phyloP scores from a whole-genome alignment of 768 basidiomycete genomes.

The Mycena olivaceomarginata region DNA sequence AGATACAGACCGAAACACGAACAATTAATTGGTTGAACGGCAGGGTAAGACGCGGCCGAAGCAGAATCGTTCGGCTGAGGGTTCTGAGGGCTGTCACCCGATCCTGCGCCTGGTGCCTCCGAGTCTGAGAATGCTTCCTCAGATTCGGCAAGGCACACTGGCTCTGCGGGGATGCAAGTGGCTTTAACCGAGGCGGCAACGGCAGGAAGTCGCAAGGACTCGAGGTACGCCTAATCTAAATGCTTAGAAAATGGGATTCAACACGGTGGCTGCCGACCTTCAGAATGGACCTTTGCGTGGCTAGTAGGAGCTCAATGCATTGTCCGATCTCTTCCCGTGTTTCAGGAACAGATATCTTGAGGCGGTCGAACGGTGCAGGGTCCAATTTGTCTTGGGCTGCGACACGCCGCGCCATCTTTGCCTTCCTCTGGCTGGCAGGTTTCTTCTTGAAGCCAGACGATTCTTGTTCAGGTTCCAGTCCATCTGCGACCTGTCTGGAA shows the following conservation, averaged over 20 bases:
- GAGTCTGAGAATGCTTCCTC: neutral
- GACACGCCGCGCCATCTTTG: slow-evolving; percentile 39
- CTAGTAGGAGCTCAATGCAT: slow-evolving; percentile 20
- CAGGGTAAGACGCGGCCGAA: no score
- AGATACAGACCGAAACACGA: no score
- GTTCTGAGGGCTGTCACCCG: neutral
- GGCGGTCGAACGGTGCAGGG: slow-evolving; percentile 49
- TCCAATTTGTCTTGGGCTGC: slow-evolving; percentile 48
- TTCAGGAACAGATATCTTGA: slow-evolving; percentile 31
- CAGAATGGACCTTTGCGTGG: slow-evolving; percentile 35
- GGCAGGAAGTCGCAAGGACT: slow-evolving; percentile 33
- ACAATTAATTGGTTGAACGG: slow-evolving; percentile 31
- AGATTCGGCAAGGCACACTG: neutral
- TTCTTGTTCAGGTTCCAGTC: slow-evolving; percentile 9
- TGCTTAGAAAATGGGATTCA: neutral
- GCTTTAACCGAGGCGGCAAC: slow-evolving; percentile 26
- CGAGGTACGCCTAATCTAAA: slow-evolving; percentile 32
- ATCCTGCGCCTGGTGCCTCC: neutral
- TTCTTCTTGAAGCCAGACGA: slow-evolving; percentile 30
- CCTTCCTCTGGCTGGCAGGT: slow-evolving; percentile 51
- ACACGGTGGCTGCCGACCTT: slow-evolving; percentile 23
- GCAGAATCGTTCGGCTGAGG: no score
- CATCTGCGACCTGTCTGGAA: neutral
- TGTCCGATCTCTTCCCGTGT: slow-evolving; percentile 15
- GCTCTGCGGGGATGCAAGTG: slow-evolving; percentile 7